phyloP scores from a whole-genome alignment of 2,329 filamentous ascomycete genomes.

The Xenosphaeropsis pyriputrescens region DNA sequence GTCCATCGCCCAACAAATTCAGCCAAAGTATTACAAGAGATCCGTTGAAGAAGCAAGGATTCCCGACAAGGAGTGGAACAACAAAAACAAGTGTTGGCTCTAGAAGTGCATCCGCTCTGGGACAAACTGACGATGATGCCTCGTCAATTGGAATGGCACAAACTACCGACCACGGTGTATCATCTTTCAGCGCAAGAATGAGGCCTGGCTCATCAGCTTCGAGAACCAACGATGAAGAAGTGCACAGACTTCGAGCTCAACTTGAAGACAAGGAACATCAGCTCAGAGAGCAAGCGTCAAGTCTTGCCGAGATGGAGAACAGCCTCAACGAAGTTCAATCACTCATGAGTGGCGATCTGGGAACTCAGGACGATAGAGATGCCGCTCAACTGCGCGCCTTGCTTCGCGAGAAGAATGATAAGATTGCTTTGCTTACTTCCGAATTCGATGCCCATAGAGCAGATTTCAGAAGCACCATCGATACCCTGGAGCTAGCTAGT shows the following conservation, averaged over 20 bases:
- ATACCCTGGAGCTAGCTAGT: conserved; percentile 89
- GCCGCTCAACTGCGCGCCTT: conserved; percentile 63
- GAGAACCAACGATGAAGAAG: conserved; percentile 46
- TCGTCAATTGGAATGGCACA: conserved; percentile 36
- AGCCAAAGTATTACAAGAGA: conserved; percentile 41
- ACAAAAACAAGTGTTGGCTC: conserved; percentile 31
- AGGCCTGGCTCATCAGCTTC: conserved; percentile 23
- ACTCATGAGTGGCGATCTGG: conserved; percentile 43
- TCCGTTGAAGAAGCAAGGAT: conserved; percentile 36
- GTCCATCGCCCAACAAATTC: conserved; percentile 45
- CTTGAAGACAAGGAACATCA: conserved; percentile 76
- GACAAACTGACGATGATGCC: conserved; percentile 39
- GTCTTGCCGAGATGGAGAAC: conserved; percentile 78
- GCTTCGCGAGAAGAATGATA: conserved; percentile 90
- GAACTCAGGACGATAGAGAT: conserved; percentile 53
- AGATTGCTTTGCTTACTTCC: conserved; percentile 79
- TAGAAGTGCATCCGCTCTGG: conserved; percentile 45
- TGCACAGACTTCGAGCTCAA: conserved; percentile 57
- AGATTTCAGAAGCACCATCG: conserved; percentile 92
- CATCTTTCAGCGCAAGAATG: conserved; percentile 36
- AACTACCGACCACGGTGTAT: conserved; percentile 34
- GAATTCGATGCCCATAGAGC: conserved; percentile 93
- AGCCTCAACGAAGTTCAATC: conserved; percentile 70
- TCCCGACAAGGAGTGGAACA: conserved; percentile 29
- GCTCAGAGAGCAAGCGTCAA: conserved; percentile 73